Conservation (phyloP, 2,329 filamentous ascomycete genomes). For the Xylariaceae sp. region DNA sequence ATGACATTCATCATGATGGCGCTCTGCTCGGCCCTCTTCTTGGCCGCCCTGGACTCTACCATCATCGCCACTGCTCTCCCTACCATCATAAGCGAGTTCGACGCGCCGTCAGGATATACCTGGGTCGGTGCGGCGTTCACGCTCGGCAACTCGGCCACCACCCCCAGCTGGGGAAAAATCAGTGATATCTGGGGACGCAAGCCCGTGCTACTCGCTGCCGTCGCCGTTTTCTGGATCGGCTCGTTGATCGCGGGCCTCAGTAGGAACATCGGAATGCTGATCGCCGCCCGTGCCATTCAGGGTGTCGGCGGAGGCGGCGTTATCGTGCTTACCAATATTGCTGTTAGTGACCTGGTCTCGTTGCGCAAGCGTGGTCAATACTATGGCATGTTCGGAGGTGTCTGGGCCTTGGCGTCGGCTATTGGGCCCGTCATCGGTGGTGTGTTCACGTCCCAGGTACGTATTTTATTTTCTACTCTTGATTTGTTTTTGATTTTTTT, state of each 20-base stretch:
- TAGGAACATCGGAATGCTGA: constrained; percentile 46
- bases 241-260: constrained; percentile 50
- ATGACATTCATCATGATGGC: constrained; percentile 31
- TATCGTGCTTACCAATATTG: constrained; percentile 55
- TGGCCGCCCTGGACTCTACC: constrained; percentile 52
- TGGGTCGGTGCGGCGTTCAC: constrained; percentile 75
- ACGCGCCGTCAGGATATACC: constrained; percentile 63
- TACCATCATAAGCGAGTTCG: constrained; percentile 57
- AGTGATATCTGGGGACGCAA: constrained; percentile 56
- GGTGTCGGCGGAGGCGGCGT: constrained; percentile 53
- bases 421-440: constrained; percentile 65
- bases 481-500: background rate
- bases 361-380: constrained; percentile 47
- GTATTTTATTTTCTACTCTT: background rate
- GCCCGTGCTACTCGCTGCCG: constrained; percentile 46
- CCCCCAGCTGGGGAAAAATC: constrained; percentile 64
- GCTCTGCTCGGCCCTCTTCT: constrained; percentile 39
- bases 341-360: constrained; percentile 51
- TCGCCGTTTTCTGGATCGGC: constrained; percentile 48
- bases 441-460: constrained; percentile 52
- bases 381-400: constrained; percentile 47
- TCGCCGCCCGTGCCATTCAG: constrained; percentile 51
- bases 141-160: constrained; percentile 60
- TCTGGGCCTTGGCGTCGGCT: constrained; percentile 61
- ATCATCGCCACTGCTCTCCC: constrained; percentile 64